Base-by-base conservation (phyloP, 495 filamentous ascomycete genomes). In the Opeltia flavorubescens region DNA sequence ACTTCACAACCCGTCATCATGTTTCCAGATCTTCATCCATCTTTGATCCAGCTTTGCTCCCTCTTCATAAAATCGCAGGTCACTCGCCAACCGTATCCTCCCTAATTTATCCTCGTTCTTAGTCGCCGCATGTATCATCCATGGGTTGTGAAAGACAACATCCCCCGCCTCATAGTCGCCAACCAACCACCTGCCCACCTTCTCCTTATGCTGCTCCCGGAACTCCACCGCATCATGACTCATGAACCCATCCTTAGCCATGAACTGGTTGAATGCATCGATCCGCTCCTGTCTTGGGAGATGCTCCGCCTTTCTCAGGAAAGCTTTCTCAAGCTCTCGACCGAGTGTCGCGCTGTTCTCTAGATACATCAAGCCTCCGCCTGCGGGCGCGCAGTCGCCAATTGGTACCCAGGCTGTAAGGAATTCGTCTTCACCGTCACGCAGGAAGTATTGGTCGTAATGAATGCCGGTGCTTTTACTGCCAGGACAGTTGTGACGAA, bases 401-500 rank as follows among this genome's bases (percentile, higher is more conserved):
- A 81, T 78, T 0, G 77, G 78, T 0, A 78, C 73, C 78, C 78
- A 83, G 4, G 75, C 76, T 15, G 77, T 83, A 5, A 81, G 51
- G 49, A 65, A 68, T 1, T 70, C 75, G 5, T 72, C 66, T 25
- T 75, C 71, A 0, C 76, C 77, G 49, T 72, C 55, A 1, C 77
- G 57, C n/a, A 83, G 60, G 58, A 81, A 83, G 24, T 78, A 75
- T 56, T 79, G 76, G 52, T 83, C 78, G 52, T 81, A 81, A 52
- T 81, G 78, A 0, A 81, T 72, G 0, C 73, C 75, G 45, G 76
- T 81, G 0, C 75, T 71, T 52, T 75, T 67, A 7, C 68, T 70
- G 1, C 70, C 66, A 4, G 78, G 78, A 12, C 75, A 67, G 48
- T 78, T 80, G 51, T 80, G 75, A 24, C 78, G 59, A 47, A 81